Percentiles rank a stretch among this genome's conserved stretches.
phyloP scores from a whole-genome alignment of 306 rosid species.

The Prunus mira region DNA sequence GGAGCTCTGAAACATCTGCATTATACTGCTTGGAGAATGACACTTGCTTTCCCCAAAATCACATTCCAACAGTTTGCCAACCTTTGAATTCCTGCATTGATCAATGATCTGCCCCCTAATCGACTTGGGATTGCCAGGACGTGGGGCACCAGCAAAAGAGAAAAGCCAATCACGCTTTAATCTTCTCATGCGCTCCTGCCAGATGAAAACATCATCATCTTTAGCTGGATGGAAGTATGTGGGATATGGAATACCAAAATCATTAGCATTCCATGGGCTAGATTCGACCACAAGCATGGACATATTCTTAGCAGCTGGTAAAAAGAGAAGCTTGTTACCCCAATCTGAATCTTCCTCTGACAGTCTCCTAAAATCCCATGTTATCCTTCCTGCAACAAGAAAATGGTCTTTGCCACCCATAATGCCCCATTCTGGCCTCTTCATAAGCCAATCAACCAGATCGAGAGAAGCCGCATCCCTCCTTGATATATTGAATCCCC shows the following conservation, averaged over 20 bases:
- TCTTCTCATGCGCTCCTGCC: conserved; percentile 57
- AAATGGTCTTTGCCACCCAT: conserved; percentile 95
- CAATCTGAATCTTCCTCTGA: conserved; percentile 68
- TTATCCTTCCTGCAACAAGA: conserved; percentile 94
- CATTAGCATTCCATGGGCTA: conserved; percentile 99
- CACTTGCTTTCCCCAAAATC: conserved; percentile 99
- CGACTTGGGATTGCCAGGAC: conserved; percentile 82
- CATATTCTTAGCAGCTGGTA: conserved; percentile 95
- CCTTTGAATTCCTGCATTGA: conserved; percentile 68
- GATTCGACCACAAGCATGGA: conserved; percentile 99
- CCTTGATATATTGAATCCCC: conserved; percentile 78
- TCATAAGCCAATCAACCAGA: conserved; percentile 85
- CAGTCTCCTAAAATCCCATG: conserved; percentile 94
- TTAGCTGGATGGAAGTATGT: conserved; percentile 96
- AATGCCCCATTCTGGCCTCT: conserved; percentile 87
- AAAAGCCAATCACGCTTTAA: conserved; percentile 64
- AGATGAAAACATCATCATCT: conserved; percentile 63
- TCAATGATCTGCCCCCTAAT: conserved; percentile 86
- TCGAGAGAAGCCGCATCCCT: conserved; percentile 95
- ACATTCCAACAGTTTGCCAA: conserved; percentile 79
- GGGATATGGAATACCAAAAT: conserved; percentile 95
- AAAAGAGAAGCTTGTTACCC: conserved; percentile 93
- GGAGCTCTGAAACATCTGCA: conserved; percentile 98
- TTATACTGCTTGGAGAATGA: conserved; percentile 92
- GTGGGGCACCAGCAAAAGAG: conserved; percentile 99